A percentile compares a stretch with the other conserved stretches of the same genome.
Evolutionary conservation across 805 yeast species (phyloP).

Genomic region (Ogataea polymorpha): DNA sequence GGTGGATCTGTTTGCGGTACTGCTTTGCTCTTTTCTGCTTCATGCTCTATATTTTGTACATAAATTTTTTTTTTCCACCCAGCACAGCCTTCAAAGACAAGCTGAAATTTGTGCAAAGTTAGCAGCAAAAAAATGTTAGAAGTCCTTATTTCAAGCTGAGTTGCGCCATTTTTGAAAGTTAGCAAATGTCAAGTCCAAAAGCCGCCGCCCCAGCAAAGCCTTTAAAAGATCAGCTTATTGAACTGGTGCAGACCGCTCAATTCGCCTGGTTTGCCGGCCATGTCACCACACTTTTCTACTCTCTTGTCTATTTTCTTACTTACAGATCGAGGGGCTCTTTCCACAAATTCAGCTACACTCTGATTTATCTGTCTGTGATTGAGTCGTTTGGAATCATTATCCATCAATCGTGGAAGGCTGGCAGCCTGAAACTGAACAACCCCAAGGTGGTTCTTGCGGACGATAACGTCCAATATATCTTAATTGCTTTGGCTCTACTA

Average conservation of each 20-base stretch:
- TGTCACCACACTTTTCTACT: conserved; percentile 41
- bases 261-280: conserved; percentile 77
- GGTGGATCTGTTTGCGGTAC: conserved; percentile 88
- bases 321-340: conserved; percentile 31
- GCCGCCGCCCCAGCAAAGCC: conserved; percentile 9
- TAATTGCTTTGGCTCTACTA: conserved; percentile 52
- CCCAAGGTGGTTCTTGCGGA: conserved; percentile 41
- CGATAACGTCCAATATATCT: conserved; percentile 53
- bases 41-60: conserved; percentile 46
- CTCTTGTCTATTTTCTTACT: conserved; percentile 38
- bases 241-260: conserved; percentile 46
- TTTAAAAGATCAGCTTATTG: conserved; percentile 12
- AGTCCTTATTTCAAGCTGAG: conserved; percentile 4
- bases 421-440: conserved; percentile 23
- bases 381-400: conserved; percentile 75
- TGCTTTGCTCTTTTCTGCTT: conserved; percentile 95
- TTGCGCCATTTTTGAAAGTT: background rate
- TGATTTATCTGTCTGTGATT: conserved; percentile 60
- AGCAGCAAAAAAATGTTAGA: conserved; percentile 7
- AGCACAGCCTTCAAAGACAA: conserved; percentile 5
- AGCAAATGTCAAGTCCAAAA: conserved; percentile 7
- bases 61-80: conserved; percentile 5
- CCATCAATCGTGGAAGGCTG: conserved; percentile 50
- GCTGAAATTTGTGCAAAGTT: background rate
- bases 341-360: conserved; percentile 49